A percentile compares a stretch with the other conserved stretches of the same genome.
Conservation (phyloP, 257 asterid species). For the Gardenia jasminoides region DNA sequence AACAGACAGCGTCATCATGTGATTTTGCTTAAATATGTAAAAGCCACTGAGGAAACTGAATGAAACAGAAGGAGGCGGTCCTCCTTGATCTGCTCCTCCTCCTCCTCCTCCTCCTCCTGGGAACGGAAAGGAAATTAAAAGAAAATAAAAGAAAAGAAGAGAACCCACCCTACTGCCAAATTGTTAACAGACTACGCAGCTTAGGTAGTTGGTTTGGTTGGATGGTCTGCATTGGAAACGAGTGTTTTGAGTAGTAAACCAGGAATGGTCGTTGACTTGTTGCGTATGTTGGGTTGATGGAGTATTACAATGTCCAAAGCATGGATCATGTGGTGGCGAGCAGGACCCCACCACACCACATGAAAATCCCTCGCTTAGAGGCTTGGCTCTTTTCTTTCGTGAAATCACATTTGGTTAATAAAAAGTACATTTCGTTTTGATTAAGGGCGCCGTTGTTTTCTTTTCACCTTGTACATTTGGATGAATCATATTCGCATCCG, state of each 20-base stretch:
- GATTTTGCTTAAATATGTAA: background rate
- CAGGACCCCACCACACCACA: conserved; percentile 17
- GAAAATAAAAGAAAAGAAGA: background rate
- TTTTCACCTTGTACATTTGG: background rate
- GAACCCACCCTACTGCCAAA: no score
- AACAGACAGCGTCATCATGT: background rate
- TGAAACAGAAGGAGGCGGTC: conserved; percentile 1
- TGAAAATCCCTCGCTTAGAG: conserved; percentile 7
- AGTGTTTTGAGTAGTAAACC: background rate
- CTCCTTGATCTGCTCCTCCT: background rate
- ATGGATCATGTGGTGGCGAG: background rate
- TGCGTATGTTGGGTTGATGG: background rate
- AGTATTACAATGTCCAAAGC: background rate
- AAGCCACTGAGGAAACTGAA: conserved; percentile 8
- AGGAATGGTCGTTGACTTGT: background rate
- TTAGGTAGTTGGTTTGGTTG: background rate
- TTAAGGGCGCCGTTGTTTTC: background rate
- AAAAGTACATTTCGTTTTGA: background rate
- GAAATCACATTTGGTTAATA: background rate
- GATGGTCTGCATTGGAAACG: background rate
- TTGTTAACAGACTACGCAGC: background rate
- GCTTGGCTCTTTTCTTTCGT: background rate
- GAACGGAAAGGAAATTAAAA: background rate
- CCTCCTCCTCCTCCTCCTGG: no score
- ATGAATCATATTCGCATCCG: background rate